phyloP scores from a whole-genome alignment of 495 filamentous ascomycete species.

The Penicillium canescens region DNA sequence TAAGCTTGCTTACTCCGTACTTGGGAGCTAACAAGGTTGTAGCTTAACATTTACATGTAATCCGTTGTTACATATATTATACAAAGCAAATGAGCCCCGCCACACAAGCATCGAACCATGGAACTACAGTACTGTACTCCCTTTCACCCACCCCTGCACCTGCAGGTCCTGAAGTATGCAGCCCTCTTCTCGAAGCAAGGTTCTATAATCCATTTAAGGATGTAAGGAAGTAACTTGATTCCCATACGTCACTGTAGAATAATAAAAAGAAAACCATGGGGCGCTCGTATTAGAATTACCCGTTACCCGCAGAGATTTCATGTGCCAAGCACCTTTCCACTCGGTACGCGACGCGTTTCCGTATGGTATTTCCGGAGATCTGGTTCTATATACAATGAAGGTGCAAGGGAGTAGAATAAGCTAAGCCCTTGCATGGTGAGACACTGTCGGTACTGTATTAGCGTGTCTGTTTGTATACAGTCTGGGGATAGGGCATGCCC shows the following conservation, averaged over 20 bases:
- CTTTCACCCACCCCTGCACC: neutral
- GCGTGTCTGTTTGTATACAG: neutral
- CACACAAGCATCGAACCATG: constrained; percentile 3
- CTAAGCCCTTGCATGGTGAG: constrained; percentile 9
- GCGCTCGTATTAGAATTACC: constrained; percentile 16
- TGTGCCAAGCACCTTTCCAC: neutral
- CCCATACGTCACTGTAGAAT: constrained; percentile 15
- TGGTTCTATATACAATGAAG: neutral
- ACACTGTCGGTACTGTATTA: neutral
- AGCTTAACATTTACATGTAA: too few relatives aligned
- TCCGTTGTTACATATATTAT: neutral
- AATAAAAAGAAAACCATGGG: constrained; percentile 25
- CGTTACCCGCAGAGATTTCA: constrained; percentile 13
- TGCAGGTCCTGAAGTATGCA: neutral
- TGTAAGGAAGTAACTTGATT: constrained; percentile 5
- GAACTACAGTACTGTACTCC: constrained; percentile 6
- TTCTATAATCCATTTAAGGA: constrained; percentile 20
- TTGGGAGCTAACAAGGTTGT: too few relatives aligned
- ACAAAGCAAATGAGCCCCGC: neutral
- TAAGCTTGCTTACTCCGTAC: too few relatives aligned
- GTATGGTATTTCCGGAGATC: neutral
- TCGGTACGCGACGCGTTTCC: constrained; percentile 12
- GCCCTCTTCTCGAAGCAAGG: constrained; percentile 25
- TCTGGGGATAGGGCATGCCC: constrained; percentile 4
- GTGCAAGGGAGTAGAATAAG: constrained; percentile 5